Base-by-base conservation (phyloP, 768 basidiomycete genomes). In the Lentinula sp. region DNA sequence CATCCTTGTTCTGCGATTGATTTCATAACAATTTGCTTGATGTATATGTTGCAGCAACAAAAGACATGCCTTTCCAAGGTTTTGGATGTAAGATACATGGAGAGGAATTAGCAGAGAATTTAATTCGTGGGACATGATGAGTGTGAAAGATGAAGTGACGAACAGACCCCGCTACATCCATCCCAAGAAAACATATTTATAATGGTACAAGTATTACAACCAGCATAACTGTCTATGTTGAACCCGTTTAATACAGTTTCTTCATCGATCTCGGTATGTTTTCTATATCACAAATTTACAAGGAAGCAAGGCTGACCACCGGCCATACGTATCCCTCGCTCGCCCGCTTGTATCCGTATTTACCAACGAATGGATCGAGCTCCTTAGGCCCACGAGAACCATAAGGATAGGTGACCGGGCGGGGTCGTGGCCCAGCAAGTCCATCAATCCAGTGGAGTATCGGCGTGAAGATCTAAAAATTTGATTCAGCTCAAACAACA, bases 361-460 rank as follows among this genome's bases (percentile, higher is more conserved):
- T 84, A 57, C 63, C 66, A 64, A 90, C 86, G 70, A 94, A 99
- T 0, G 70, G 74, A 21, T 93, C 91, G 42, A 98, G 78, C 70
- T 88, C 81, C 65, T 85, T 85, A 0, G 96, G 97, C n/a, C 95
- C 97, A 62, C 97, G 87, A 61, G 94, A 94, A 49, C 97, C 97
- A 71, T 98, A 99, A 5, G 87, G 85, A 76, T 99, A 99, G 16
- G 80, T 71, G 52, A 84, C 75, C 5, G 92, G 94, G 68, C 74
- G 86, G 54, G 95, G 95, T 35, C 74, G 75, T 43, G 76, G 75
- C 4, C 87, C 90, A 48, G 76, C 71, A 73, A 80, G 79, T 10
- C 93, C 91, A 13, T 97, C 95, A 71, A 96, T 96, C 94, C 93
- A 95, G 77, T 95, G 95, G 65, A 97, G 74, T 71, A 96, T 90